Conservation (phyloP, 2,329 filamentous ascomycete species). For the Fusarium sp. region DNA sequence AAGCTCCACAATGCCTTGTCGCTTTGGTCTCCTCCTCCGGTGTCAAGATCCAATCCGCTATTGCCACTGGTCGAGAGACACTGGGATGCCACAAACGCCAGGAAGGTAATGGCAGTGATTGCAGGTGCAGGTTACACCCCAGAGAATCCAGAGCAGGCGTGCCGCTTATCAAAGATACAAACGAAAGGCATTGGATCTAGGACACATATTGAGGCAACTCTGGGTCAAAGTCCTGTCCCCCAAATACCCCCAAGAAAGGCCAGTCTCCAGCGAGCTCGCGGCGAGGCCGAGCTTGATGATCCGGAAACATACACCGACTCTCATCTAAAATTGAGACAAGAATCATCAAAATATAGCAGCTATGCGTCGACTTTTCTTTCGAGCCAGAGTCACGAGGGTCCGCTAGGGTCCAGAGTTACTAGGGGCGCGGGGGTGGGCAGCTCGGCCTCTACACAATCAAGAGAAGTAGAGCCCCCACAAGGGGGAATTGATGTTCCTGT, state of each 20-base stretch:
- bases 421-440: conserved; percentile 7
- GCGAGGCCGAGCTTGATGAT: background rate
- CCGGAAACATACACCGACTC: background rate
- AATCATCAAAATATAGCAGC: conserved; percentile 20
- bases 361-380: conserved; percentile 21
- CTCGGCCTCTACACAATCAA: conserved; percentile 2
- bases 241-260: conserved; percentile 42
- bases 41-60: conserved; percentile 55
- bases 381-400: conserved; percentile 19
- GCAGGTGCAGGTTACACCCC: conserved; percentile 24
- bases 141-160: conserved; percentile 2
- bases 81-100: conserved; percentile 62
- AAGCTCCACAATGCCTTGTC: conserved; percentile 63
- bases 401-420: background rate
- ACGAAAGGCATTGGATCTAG: background rate
- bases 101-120: conserved; percentile 57
- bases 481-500: conserved; percentile 15
- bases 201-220: conserved; percentile 9
- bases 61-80: conserved; percentile 62
- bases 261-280: conserved; percentile 35
- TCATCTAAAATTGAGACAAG: conserved; percentile 10
- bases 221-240: conserved; percentile 23
- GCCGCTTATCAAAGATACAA: background rate
- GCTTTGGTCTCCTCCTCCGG: conserved; percentile 63
- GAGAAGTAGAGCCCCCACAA: conserved; percentile 7